phyloP scores from a whole-genome alignment of 1,284 basidiomycete species.

The Sanghuangporus sanghuang region DNA sequence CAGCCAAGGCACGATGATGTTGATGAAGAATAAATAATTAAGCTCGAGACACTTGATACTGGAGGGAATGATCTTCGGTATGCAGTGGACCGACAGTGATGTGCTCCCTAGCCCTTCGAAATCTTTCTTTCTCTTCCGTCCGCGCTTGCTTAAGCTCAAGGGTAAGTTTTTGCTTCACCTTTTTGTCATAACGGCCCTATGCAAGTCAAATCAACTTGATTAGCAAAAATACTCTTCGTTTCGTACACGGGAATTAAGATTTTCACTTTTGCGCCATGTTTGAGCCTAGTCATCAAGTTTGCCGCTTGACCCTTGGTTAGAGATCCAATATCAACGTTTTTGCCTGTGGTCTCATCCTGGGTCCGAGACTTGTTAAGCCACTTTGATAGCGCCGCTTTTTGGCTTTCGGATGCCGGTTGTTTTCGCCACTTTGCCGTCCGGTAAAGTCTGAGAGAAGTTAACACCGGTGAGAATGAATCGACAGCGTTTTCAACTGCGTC shows the following conservation, averaged over 20 bases:
- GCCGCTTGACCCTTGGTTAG: constrained; percentile 78
- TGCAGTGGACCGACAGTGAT: constrained; percentile 57
- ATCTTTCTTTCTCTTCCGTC: constrained; percentile 39
- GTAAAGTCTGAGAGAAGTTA: constrained; percentile 42
- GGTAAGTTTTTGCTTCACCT: constrained; percentile 29
- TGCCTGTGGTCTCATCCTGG: constrained; percentile 16
- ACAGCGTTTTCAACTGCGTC: not conserved
- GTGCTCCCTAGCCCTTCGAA: constrained; percentile 43
- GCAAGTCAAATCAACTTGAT: not conserved
- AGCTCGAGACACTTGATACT: not conserved
- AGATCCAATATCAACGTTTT: constrained; percentile 26
- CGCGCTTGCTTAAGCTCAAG: constrained; percentile 32
- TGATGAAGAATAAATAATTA: not conserved
- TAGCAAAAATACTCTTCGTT: no score
- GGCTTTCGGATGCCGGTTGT: constrained; percentile 58
- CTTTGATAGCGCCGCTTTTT: constrained; percentile 60
- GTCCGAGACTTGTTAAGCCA: constrained; percentile 39
- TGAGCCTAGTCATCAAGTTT: constrained; percentile 70
- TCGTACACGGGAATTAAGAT: not conserved
- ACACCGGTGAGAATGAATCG: constrained; percentile 13
- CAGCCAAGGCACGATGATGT: not conserved
- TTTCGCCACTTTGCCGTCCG: constrained; percentile 73
- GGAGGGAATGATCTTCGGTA: not conserved
- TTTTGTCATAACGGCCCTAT: constrained; percentile 56
- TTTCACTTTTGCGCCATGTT: constrained; percentile 68